Evolutionary conservation across 192 early-diverging fungal species (phyloP).

Genomic region (Phycomyces nitens): DNA sequence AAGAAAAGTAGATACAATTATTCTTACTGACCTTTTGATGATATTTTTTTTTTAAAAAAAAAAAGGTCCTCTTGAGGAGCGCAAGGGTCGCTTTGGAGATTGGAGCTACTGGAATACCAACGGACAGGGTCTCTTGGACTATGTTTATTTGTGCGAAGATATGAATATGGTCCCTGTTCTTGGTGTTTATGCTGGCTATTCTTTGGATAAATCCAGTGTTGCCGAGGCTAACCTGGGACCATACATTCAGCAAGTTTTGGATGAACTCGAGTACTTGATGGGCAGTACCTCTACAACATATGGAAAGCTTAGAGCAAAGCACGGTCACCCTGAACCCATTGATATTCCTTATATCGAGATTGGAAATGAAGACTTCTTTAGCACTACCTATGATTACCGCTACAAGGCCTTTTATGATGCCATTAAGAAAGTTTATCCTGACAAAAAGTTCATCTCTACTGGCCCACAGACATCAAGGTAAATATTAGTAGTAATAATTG

Average conservation of each 20-base stretch:
- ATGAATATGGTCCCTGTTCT: conserved; percentile 18
- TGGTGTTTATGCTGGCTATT: conserved; percentile 20
- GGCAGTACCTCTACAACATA: conserved; percentile 19
- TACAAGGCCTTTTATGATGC: conserved; percentile 31
- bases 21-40: background rate
- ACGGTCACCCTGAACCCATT: conserved; percentile 29
- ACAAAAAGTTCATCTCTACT: conserved; percentile 18
- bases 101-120: conserved; percentile 25
- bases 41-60: background rate
- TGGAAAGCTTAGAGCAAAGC: conserved; percentile 14
- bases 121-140: conserved; percentile 25
- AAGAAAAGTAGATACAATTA: too few species aligned
- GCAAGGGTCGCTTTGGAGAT: conserved; percentile 22
- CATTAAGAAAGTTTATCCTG: conserved; percentile 23
- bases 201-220: conserved; percentile 14
- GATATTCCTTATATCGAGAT: conserved; percentile 25
- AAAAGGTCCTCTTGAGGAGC: conserved; percentile 23
- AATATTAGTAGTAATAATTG: too few species aligned
- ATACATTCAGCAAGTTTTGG: conserved; percentile 18
- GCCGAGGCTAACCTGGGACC: conserved; percentile 15
- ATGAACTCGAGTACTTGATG: conserved; percentile 28
- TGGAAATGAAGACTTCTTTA: conserved; percentile 30
- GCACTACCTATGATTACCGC: conserved; percentile 21
- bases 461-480: conserved; percentile 4
- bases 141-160: conserved; percentile 23